Evolutionary conservation across 2,329 filamentous ascomycete species (phyloP).

Genomic region (Herpotrichia juniperi): DNA sequence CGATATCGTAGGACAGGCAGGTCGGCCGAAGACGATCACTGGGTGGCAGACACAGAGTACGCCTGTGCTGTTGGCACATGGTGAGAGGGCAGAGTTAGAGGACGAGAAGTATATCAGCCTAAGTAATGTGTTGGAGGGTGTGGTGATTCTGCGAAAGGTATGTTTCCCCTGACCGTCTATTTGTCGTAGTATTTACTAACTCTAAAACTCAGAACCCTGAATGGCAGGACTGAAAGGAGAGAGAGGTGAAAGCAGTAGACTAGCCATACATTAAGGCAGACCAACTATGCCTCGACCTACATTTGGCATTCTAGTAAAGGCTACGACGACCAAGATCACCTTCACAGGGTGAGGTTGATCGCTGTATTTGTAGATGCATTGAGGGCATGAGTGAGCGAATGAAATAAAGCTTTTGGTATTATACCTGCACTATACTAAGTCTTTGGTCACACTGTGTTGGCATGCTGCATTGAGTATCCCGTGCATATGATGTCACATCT

Average conservation of each 20-base stretch:
- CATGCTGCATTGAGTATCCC: no score
- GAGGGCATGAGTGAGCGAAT: not conserved
- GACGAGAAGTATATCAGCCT: slow-evolving; percentile 96
- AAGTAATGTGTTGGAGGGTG: slow-evolving; percentile 87
- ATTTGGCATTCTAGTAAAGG: slow-evolving; percentile 37
- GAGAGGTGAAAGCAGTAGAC: slow-evolving; percentile 7
- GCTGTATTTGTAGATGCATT: slow-evolving; percentile 37
- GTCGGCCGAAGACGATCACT: slow-evolving; percentile 97
- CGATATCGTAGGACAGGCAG: slow-evolving; percentile 95
- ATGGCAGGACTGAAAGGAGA: slow-evolving; percentile 47
- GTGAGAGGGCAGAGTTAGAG: slow-evolving; percentile 94
- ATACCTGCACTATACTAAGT: not conserved
- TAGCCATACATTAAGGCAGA: not conserved
- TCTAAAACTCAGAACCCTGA: slow-evolving; percentile 50
- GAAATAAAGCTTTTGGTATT: slow-evolving; percentile 1
- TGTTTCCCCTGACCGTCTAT: slow-evolving; percentile 33
- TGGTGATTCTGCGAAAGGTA: slow-evolving; percentile 98
- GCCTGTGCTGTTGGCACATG: slow-evolving; percentile 92
- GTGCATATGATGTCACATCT: no score
- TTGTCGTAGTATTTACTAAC: not conserved
- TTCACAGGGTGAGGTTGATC: slow-evolving; percentile 17
- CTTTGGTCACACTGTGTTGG: not conserved
- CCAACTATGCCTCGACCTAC: not conserved
- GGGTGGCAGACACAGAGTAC: slow-evolving; percentile 99
- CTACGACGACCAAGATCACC: slow-evolving; percentile 20